Conservation (phyloP, 1,139 yeast species). For the Kodamaea ohmeri region DNA sequence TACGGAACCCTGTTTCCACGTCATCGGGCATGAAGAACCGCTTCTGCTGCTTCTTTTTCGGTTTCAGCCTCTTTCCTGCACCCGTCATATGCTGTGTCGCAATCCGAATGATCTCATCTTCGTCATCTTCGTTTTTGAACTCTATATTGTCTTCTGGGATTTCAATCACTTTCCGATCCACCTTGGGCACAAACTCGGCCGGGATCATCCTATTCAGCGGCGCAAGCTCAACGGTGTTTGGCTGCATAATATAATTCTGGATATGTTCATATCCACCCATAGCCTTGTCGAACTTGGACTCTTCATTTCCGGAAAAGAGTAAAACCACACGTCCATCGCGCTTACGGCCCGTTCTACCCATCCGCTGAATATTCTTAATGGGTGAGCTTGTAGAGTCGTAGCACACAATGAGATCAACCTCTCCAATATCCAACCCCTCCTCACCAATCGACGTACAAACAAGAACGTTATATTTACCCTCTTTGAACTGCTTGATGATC, state of each 20-base stretch:
- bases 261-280: constrained; percentile 80
- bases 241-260: constrained; percentile 58
- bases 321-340: constrained; percentile 83
- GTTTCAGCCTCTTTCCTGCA: constrained; percentile 16
- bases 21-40: constrained; percentile 76
- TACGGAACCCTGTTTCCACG: constrained; percentile 66
- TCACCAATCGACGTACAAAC: constrained; percentile 98
- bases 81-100: constrained; percentile 52
- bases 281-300: constrained; percentile 75
- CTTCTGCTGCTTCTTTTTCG: constrained; percentile 24
- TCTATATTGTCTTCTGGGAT: constrained; percentile 69
- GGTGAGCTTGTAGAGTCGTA: constrained; percentile 94
- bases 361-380: constrained; percentile 86
- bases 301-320: constrained; percentile 76
- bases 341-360: constrained; percentile 98
- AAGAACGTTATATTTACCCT: constrained; percentile 69
- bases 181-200: constrained; percentile 46
- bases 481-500: constrained; percentile 67
- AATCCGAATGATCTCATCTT: constrained; percentile 65
- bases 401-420: constrained; percentile 89
- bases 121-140: constrained; percentile 52
- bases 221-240: constrained; percentile 39
- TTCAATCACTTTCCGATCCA: constrained; percentile 55
- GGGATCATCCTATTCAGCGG: constrained; percentile 71
- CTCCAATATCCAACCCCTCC: constrained; percentile 97